Conservation (phyloP, 441 rosid genomes). For the Erysimum pusillum region DNA sequence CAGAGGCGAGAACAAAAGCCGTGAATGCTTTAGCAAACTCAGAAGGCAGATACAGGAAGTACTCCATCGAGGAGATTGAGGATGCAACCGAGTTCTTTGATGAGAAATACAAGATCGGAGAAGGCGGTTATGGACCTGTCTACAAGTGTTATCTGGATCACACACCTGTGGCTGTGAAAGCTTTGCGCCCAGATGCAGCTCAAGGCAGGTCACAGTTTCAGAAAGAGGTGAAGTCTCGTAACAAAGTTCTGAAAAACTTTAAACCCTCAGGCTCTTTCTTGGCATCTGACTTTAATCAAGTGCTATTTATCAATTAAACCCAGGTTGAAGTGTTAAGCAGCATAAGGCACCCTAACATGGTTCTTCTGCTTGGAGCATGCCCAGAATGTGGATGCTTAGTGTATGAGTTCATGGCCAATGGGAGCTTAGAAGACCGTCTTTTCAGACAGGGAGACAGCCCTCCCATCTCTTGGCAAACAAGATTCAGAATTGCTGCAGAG, state of each 20-base stretch:
- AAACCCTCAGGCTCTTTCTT: neutral
- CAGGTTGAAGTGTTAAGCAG: slow-evolving; percentile 93
- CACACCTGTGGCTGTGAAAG: slow-evolving; percentile 87
- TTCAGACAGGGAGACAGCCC: slow-evolving; percentile 67
- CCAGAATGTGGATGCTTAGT: slow-evolving; percentile 90
- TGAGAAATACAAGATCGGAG: slow-evolving; percentile 76
- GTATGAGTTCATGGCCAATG: slow-evolving; percentile 91
- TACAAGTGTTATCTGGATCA: slow-evolving; percentile 78
- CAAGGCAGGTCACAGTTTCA: slow-evolving; percentile 94
- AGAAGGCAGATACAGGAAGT: slow-evolving; percentile 78
- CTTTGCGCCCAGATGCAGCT: slow-evolving; percentile 84
- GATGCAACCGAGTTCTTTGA: slow-evolving; percentile 77
- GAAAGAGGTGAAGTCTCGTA: slow-evolving; percentile 70
- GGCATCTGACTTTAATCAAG: slow-evolving; percentile 19
- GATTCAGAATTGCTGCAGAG: slow-evolving; percentile 90
- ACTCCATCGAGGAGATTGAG: slow-evolving; percentile 88
- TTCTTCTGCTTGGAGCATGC: slow-evolving; percentile 91
- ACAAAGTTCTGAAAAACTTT: slow-evolving; percentile 4
- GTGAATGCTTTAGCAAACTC: slow-evolving; percentile 62
- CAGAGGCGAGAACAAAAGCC: slow-evolving; percentile 76
- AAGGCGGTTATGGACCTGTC: slow-evolving; percentile 96
- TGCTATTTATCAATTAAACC: slow-evolving; percentile 12
- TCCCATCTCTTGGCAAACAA: slow-evolving; percentile 84
- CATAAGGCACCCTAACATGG: slow-evolving; percentile 97
- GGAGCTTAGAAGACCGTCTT: slow-evolving; percentile 90